Base-by-base conservation (phyloP, 768 basidiomycete genomes). In the Pisolithus albus region DNA sequence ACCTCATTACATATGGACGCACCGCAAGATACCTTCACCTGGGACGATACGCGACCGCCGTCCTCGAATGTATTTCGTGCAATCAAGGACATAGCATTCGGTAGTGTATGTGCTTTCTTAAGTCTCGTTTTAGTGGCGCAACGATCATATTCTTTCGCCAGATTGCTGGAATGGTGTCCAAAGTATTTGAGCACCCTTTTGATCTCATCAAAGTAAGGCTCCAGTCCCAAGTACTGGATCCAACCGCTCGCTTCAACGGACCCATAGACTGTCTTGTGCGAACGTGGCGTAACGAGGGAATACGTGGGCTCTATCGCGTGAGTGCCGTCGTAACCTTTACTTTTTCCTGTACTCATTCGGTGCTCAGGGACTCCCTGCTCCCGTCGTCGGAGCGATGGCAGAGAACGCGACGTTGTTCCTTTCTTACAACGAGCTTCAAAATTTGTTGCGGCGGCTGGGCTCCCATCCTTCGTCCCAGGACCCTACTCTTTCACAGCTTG, bases 191-290 rank as follows among this genome's bases (percentile, higher is more conserved):
- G 71, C 92, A 96, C 64, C 95, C 95, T 1, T 92, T 95, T 61
- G 94, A 97, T 69, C 79, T 98, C 34, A 87, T 92, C 51, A 97
- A 96, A 72, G 94, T 96, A 52, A 81, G 94, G 46, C 76, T 98
- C 40, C 95, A 98, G 67, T 81, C 89, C 1, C 95, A 97, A 62
- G 84, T 94, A 11, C 75, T 94, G 49, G 82, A 88, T 54, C 70
- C 79, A 9, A 72, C 79, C 13, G 71, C 70, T 47, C 79, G 83
- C 16, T 98, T 92, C 71, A 82, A 73, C 13, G 94, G 94, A 0
- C 93, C 94, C 0, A 59, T 92, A 53, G 90, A 98, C 68, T 95
- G 93, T 66, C 77, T 97, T 52, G 70, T 72, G 44, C 80, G 86
- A 65, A 97, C 94, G 0, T 92, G 40, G 40, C 40, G n/a, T 18